These are phyloP conservation scores for Vaccinium macrocarpon DNA, from an alignment of 148 eudicot species.

Conservation along the genomic window DNA sequence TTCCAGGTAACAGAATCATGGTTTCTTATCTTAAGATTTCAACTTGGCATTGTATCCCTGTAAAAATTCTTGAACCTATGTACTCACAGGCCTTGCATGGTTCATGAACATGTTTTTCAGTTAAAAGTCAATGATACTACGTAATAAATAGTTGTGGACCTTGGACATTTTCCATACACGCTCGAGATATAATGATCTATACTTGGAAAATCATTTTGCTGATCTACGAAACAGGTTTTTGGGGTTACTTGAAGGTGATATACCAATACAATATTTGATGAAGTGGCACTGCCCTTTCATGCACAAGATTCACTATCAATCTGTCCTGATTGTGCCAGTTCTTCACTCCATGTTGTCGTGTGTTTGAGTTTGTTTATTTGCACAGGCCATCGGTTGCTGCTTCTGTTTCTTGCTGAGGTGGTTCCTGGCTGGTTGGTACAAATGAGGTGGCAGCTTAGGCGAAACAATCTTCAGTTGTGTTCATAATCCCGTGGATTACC, in stretches of 20 bases:
- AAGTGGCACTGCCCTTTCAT: neutral
- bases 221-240: neutral
- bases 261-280: neutral
- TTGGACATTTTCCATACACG: neutral
- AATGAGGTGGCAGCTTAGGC: conserved; percentile 31
- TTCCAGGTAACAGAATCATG: conserved; percentile 10
- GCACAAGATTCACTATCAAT: neutral
- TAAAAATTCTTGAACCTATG: neutral
- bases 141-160: neutral
- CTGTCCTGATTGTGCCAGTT: neutral
- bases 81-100: neutral
- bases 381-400: conserved; percentile 73
- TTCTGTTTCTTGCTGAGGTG: conserved; percentile 81
- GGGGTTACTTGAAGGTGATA: neutral
- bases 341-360: neutral
- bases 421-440: conserved; percentile 97
- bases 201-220: neutral
- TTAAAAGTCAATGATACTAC: neutral
- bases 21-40: neutral
- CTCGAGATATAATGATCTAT: neutral
- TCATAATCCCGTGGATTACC: neutral
- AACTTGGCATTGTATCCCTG: neutral
- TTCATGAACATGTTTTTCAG: neutral
- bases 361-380: conserved; percentile 7
- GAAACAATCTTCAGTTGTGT: neutral